These are phyloP conservation scores for Centrapalus pauciflorus DNA, from an alignment of 129 eudicot genomes.

Conservation along the genomic window DNA sequence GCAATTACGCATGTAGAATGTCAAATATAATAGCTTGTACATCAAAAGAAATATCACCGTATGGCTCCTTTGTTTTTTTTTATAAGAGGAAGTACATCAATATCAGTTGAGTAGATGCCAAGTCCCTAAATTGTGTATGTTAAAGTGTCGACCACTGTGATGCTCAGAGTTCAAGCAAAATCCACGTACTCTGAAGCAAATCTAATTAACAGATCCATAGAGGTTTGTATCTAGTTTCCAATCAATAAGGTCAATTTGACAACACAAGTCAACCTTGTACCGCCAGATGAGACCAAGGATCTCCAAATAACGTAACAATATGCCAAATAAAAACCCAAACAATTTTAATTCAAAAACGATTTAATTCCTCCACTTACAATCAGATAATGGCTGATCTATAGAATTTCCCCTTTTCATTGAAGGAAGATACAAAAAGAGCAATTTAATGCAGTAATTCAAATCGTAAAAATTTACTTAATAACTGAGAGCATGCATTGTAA, in stretches of 20 bases:
- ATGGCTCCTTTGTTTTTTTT: background rate
- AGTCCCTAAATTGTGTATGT: background rate
- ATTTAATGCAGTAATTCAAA: background rate
- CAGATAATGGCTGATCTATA: slow-evolving; percentile 9
- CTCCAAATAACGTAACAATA: slow-evolving; percentile 9
- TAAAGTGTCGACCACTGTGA: background rate
- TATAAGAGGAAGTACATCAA: background rate
- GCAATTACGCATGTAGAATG: slow-evolving; percentile 3
- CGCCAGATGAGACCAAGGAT: slow-evolving; percentile 3
- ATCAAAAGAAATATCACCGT: background rate
- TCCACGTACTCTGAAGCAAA: background rate
- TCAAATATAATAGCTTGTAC: background rate
- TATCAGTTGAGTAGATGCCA: slow-evolving; percentile 9
- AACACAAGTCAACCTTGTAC: slow-evolving; percentile 25
- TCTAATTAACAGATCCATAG: background rate
- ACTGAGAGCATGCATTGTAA: slow-evolving; percentile 8
- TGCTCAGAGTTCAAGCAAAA: slow-evolving; percentile 16
- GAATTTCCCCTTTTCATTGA: slow-evolving; percentile 8
- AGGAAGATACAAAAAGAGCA: background rate
- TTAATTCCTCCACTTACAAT: background rate
- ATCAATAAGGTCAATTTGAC: slow-evolving; percentile 14
- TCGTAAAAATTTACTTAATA: background rate
- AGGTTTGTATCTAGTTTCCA: slow-evolving; percentile 1
- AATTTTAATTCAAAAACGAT: background rate
- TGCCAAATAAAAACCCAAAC: background rate